A percentile compares a stretch with the other conserved stretches of the same genome.
Evolutionary conservation across 345 rosid genomes (phyloP).

Genomic region (Eucalyptus cladocalyx): DNA sequence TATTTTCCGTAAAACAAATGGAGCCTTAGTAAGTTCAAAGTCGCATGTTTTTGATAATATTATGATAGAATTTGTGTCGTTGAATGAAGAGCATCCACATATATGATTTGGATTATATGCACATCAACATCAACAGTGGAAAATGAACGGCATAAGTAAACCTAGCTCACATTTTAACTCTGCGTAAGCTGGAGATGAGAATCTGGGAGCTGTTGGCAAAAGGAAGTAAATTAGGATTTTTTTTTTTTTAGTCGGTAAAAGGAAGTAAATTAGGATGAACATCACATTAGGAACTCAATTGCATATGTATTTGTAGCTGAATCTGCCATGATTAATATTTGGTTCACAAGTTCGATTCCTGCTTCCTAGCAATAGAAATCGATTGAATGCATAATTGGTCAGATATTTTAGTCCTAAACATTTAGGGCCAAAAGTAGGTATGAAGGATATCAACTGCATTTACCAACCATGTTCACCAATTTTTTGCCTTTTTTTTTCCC

Average conservation of each 20-base stretch:
- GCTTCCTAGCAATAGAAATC: background rate
- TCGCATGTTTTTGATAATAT: accelerated
- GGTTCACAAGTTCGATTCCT: background rate
- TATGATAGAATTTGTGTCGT: too few relatives aligned
- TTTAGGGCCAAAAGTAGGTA: background rate
- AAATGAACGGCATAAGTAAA: background rate
- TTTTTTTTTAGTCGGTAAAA: too few relatives aligned
- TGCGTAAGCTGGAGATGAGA: background rate
- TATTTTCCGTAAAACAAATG: too few relatives aligned
- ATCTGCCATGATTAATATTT: background rate
- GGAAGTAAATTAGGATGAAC: background rate
- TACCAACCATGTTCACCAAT: background rate
- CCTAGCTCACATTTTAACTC: background rate
- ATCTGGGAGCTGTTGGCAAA: background rate
- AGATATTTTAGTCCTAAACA: background rate
- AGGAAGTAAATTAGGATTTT: too few relatives aligned
- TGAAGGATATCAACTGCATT: background rate
- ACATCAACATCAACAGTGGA: background rate
- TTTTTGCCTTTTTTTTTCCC: background rate
- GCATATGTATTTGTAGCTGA: background rate
- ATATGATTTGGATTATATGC: too few relatives aligned
- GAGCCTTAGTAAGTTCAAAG: too few relatives aligned
- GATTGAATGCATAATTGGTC: background rate
- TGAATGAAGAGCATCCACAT: too few relatives aligned
- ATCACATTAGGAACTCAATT: background rate